Evolutionary conservation across 495 filamentous ascomycete genomes (phyloP), one percentile per base, ranked within the genome.

Genomic region (Hyaloscypha hepaticicola): DNA sequence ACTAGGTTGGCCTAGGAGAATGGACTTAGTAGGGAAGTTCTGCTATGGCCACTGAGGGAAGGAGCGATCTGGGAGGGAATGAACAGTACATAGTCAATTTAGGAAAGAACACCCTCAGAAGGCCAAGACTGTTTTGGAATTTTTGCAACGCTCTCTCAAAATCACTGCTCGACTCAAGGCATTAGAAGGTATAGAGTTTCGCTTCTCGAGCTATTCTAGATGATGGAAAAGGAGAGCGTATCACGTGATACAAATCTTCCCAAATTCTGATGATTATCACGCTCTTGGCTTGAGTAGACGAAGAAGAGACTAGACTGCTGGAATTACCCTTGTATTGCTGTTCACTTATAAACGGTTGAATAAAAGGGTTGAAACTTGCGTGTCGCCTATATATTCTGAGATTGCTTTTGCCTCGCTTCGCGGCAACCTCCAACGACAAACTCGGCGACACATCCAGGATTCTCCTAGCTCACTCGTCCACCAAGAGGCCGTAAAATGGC

Each of bases 401-500:
- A 16, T 19, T 45, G 38, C 38, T 45, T 45, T 45, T 19, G 38
- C 38, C 22, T 53, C 50, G 50, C 50, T 53, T 53, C 50, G 50
- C n/a, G 5, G 16, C 50, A 53, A 25, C 50, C 19, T n/a, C 29
- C 55, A 59, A 55, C 45, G 1, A 31, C 26, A 57, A 57, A 31
- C 1, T 3, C 21, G n/a, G 12, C 33, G 5, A 9, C 16, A 57
- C 29, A 12, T 53, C 22, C 8, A 21, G 50, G 8, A 25, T 1
- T 31, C 55, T 33, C 33, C 27, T 28, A 14, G 19, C 27, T 24
- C n/a, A n/a, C n/a, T n/a, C n/a, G n/a, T 29, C 33, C 55, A 57
- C 29, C 1, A 53, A 7, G 25, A 5, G 25, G 24, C 50, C 8
- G 19, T 3, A 38, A 50, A 16, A 88, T 88, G 85, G 85, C 87